These are phyloP conservation scores for Kodamaea fungicola DNA, from an alignment of 1,139 yeast species.

Conservation along the genomic window DNA sequence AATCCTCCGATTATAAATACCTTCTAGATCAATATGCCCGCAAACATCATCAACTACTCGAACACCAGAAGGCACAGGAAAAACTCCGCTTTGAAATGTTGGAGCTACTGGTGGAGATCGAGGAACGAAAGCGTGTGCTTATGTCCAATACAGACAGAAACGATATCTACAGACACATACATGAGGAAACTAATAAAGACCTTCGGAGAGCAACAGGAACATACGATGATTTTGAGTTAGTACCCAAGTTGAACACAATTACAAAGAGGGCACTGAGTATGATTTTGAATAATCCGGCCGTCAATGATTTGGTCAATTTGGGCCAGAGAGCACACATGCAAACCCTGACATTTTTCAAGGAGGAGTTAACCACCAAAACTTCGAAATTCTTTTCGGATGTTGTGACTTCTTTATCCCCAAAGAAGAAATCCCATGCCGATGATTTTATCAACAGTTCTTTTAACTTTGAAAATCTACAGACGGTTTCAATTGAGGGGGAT, in stretches of 20 bases:
- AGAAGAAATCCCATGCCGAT: slow-evolving; percentile 9
- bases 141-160: slow-evolving; percentile 4
- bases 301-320: slow-evolving; percentile 9
- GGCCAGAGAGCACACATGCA: slow-evolving; percentile 21
- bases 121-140: slow-evolving; percentile 14
- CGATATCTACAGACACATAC: slow-evolving; percentile 10
- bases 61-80: slow-evolving; percentile 22
- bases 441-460: slow-evolving; percentile 25
- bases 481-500: slow-evolving; percentile 8
- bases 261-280: slow-evolving; percentile 10
- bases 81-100: slow-evolving; percentile 25
- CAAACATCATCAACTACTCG: slow-evolving; percentile 24
- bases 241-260: slow-evolving; percentile 7
- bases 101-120: slow-evolving; percentile 22
- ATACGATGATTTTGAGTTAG: slow-evolving; percentile 3
- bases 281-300: slow-evolving; percentile 5
- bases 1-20: not conserved
- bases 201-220: slow-evolving; percentile 5
- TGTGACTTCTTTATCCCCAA: slow-evolving; percentile 14
- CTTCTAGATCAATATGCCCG: slow-evolving; percentile 15
- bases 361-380: slow-evolving; percentile 12
- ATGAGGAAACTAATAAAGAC: slow-evolving; percentile 11
- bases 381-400: slow-evolving; percentile 14
- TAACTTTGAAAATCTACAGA: slow-evolving; percentile 22
- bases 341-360: slow-evolving; percentile 7